A percentile compares a stretch with the other conserved stretches of the same genome.
Evolutionary conservation across 2,329 filamentous ascomycete genomes (phyloP).

Genomic region (Aspergillus sp.): DNA sequence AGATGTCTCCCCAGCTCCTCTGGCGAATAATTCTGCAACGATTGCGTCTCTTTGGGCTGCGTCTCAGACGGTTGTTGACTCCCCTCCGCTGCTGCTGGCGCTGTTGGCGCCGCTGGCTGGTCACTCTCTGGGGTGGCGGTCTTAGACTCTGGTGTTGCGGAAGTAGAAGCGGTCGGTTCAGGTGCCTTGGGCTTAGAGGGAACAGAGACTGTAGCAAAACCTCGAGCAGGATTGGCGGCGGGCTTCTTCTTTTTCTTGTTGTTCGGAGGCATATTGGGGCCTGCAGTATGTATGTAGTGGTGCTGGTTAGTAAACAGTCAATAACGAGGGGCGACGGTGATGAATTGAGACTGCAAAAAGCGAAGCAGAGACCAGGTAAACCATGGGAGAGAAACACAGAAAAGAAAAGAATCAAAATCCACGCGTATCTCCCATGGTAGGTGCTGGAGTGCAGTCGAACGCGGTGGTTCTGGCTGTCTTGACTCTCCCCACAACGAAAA

Average conservation of each 20-base stretch:
- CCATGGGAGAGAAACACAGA: not conserved
- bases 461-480: conserved; percentile 1
- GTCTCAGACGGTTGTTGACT: conserved; percentile 10
- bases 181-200: conserved; percentile 66
- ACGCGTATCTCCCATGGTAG: not conserved
- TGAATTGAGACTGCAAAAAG: conserved; percentile 3
- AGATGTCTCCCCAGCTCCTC: conserved; percentile 87
- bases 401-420: not conserved
- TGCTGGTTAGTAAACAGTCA: too few species aligned
- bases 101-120: conserved; percentile 5
- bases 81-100: conserved; percentile 8
- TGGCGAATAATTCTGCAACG: conserved; percentile 56
- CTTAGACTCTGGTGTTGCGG: conserved; percentile 21
- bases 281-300: too few species aligned
- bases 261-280: conserved; percentile 51
- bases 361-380: not conserved
- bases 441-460: too few species aligned
- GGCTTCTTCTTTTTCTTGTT: conserved; percentile 93
- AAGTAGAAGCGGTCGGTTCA: conserved; percentile 24
- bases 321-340: not conserved
- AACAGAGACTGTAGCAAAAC: conserved; percentile 87
- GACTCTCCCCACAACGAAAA: conserved; percentile 27
- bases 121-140: conserved; percentile 19
- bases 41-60: conserved; percentile 13
- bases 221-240: conserved; percentile 75